phyloP scores from a whole-genome alignment of 106 monocot genomes.

The Vanilla planifolia region DNA sequence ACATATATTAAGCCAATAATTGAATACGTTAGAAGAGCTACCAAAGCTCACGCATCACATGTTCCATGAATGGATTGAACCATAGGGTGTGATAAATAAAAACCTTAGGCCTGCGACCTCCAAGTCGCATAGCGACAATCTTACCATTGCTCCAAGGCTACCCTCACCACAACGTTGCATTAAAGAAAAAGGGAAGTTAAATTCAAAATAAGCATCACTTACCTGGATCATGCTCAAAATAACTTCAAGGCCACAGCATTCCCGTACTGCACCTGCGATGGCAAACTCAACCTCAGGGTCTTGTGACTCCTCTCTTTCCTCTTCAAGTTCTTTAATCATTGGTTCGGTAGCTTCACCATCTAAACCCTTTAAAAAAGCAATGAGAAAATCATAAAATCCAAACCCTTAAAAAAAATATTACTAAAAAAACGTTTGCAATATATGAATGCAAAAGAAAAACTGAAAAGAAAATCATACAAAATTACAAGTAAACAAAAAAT shows the following conservation, averaged over 20 bases:
- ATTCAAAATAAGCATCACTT: background rate
- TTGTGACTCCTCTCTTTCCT: constrained; percentile 96
- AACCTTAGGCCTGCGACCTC: no score
- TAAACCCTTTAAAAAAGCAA: constrained; percentile 61
- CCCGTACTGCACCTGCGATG: constrained; percentile 90
- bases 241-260: constrained; percentile 87
- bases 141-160: no score
- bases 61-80: no score
- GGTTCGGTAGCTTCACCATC: constrained; percentile 99
- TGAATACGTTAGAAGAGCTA: background rate
- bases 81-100: no score
- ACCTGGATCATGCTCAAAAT: constrained; percentile 97
- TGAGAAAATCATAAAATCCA: no score
- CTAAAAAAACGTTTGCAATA: no score
- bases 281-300: constrained; percentile 99
- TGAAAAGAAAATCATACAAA: background rate
- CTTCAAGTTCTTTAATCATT: constrained; percentile 99
- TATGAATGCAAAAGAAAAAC: no score
- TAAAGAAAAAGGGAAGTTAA: background rate
- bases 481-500: background rate
- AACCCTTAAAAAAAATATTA: no score
- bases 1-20: background rate
- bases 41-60: no score
- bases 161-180: no score
- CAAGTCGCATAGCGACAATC: no score